A percentile compares a stretch with the other conserved stretches of the same genome.
These are phyloP conservation scores for Exophiala calicioides DNA, from an alignment of 2,329 filamentous ascomycete species.

Conservation along the genomic window DNA sequence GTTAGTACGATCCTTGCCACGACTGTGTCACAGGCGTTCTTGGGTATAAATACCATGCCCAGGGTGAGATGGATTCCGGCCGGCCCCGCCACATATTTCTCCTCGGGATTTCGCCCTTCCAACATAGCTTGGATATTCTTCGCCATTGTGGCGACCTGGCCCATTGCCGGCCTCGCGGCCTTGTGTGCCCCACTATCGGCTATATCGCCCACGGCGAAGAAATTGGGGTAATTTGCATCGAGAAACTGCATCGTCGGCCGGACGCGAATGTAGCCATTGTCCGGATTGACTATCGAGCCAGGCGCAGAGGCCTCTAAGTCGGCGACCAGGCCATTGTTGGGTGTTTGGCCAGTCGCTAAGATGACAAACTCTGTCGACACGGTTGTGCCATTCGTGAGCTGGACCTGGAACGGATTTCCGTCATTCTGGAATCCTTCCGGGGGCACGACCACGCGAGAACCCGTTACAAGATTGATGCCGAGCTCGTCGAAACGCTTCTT, in stretches of 20 bases:
- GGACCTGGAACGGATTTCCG: constrained; percentile 15
- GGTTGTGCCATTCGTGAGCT: constrained; percentile 14
- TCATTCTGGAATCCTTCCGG: constrained; percentile 10
- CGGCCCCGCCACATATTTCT: constrained; percentile 49
- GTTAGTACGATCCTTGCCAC: neutral
- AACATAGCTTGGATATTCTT: constrained; percentile 56
- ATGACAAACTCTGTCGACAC: constrained; percentile 45
- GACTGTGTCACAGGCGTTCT: neutral
- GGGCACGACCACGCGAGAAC: constrained; percentile 18
- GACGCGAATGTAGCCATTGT: constrained; percentile 55
- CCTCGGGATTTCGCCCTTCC: constrained; percentile 41
- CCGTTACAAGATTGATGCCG: constrained; percentile 23
- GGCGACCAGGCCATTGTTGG: constrained; percentile 45
- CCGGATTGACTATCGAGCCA: constrained; percentile 35
- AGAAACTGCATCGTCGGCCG: constrained; percentile 59
- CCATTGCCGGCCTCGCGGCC: constrained; percentile 57
- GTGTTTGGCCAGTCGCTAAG: constrained; percentile 51
- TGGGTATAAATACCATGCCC: constrained; percentile 46
- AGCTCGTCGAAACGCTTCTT: constrained; percentile 20
- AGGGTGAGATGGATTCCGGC: constrained; percentile 57
- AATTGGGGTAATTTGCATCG: constrained; percentile 47
- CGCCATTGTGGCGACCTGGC: constrained; percentile 55
- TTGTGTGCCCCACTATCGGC: constrained; percentile 52
- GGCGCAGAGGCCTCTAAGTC: constrained; percentile 33
- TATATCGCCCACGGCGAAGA: constrained; percentile 67